Evolutionary conservation across 2,329 filamentous ascomycete species (phyloP), one percentile per base, ranked within the genome.

Genomic region (Camptophora hylomeconis): DNA sequence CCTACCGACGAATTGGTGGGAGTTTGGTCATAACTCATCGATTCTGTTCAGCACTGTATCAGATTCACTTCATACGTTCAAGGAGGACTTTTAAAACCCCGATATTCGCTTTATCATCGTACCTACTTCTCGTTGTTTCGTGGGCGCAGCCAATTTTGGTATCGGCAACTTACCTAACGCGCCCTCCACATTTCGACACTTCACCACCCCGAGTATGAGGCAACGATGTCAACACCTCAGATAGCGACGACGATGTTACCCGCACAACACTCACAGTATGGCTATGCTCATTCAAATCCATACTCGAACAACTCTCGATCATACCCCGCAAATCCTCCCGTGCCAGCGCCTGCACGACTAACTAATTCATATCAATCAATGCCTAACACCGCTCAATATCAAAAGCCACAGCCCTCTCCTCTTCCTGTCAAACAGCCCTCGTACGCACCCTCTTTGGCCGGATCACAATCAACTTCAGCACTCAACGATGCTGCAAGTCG

Each of bases 181-280:
- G n/a, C n/a, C n/a, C n/a, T n/a, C n/a, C n/a, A n/a, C n/a, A n/a
- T n/a, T n/a, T n/a, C n/a, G n/a, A n/a, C n/a, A n/a, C n/a, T n/a
- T n/a, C n/a, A n/a, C n/a, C n/a, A n/a, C 12, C 16, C 7, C 19
- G 17, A 20, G 7, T 26, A 26, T 26, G 24, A 26, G n/a, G 29
- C 29, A 31, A 39, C 28, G 54, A 86, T 87, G 80, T 86, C 80
- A 65, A 84, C 80, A 45, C 80, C 80, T 44, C 82, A 79, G 38
- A 79, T 75, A 49, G 76, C 75, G 47, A 79, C 76, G 53, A 75
- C 75, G 49, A 78, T 75, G 44, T 65, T 81, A 50, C 74, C 75
- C 51, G 71, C 69, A 47, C 74, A 76, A 55, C 70, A 74, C 56
- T 67, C 69, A 38, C 67, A 68, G 48, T 73, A 75, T 61, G 63